Percentiles rank a stretch among this genome's conserved stretches.
Conservation (phyloP, 169 alveolate species). For the Plasmodium vivax region DNA sequence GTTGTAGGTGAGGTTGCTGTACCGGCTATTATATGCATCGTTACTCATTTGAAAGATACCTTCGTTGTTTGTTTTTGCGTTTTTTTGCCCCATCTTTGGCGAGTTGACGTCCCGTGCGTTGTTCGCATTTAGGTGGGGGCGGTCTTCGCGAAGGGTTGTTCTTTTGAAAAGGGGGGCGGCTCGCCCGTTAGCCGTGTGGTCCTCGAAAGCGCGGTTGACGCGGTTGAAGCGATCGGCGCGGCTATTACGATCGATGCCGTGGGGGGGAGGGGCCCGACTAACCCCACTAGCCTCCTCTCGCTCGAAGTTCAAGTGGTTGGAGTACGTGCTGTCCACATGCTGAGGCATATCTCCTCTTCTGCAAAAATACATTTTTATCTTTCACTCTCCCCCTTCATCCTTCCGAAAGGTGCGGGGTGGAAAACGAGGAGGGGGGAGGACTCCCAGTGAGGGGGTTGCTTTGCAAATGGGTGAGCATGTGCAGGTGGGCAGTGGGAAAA, state of each 20-base stretch:
- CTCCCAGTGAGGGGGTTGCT: background rate
- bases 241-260: too few relatives aligned
- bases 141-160: background rate
- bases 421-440: background rate
- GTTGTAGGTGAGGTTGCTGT: slow-evolving; percentile 21
- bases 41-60: slow-evolving; percentile 15
- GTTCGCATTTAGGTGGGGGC: background rate
- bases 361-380: slow-evolving; percentile 51
- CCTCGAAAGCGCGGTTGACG: background rate
- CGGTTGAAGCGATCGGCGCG: background rate
- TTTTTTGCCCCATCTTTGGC: slow-evolving; percentile 46
- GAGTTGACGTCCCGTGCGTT: background rate
- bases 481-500: background rate
- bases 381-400: background rate
- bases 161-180: background rate
- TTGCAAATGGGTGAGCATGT: background rate
- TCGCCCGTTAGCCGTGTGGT: background rate
- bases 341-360: slow-evolving; percentile 52
- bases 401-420: background rate
- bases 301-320: slow-evolving; percentile 22
- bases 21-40: slow-evolving; percentile 27
- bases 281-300: background rate
- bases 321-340: slow-evolving; percentile 34
- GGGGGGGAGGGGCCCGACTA: background rate
- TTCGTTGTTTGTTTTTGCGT: slow-evolving; percentile 16